Conservation (phyloP, 2,329 filamentous ascomycete species). For the Nothopassalora personata region DNA sequence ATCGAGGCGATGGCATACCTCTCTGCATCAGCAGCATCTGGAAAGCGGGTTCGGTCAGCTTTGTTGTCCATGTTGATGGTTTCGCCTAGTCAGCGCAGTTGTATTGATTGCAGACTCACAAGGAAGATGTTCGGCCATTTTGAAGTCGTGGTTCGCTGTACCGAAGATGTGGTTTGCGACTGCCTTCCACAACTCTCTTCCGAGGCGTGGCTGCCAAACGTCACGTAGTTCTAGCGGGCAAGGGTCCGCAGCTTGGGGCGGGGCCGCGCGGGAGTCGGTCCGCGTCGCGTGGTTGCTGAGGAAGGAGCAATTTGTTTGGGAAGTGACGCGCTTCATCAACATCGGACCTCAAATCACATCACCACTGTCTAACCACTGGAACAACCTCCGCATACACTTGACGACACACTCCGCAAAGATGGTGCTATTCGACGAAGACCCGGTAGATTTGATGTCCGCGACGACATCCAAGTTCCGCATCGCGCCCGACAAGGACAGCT, state of each 20-base stretch:
- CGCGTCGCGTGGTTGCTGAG: slow-evolving; percentile 2
- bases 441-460: slow-evolving; percentile 80
- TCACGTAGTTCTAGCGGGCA: neutral
- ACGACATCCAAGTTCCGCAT: slow-evolving; percentile 96
- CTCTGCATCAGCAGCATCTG: slow-evolving; percentile 97
- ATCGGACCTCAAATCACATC: neutral
- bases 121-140: slow-evolving; percentile 47
- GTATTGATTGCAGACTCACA: slow-evolving; percentile 34
- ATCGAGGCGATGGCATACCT: slow-evolving; percentile 52
- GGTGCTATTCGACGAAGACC: slow-evolving; percentile 94
- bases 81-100: neutral
- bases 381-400: neutral
- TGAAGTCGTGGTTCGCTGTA: neutral
- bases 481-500: slow-evolving; percentile 74
- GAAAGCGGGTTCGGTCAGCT: slow-evolving; percentile 26
- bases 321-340: slow-evolving; percentile 5
- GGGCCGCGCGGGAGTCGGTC: slow-evolving; percentile 1
- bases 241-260: neutral
- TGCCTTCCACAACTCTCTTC: neutral
- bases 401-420: slow-evolving; percentile 34
- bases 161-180: slow-evolving; percentile 3
- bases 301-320: slow-evolving; percentile 2
- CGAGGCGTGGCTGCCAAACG: neutral
- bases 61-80: neutral
- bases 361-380: neutral